Evolutionary conservation across 768 basidiomycete genomes (phyloP).

Genomic region (button mushroom (Agaricus bisporus)): DNA sequence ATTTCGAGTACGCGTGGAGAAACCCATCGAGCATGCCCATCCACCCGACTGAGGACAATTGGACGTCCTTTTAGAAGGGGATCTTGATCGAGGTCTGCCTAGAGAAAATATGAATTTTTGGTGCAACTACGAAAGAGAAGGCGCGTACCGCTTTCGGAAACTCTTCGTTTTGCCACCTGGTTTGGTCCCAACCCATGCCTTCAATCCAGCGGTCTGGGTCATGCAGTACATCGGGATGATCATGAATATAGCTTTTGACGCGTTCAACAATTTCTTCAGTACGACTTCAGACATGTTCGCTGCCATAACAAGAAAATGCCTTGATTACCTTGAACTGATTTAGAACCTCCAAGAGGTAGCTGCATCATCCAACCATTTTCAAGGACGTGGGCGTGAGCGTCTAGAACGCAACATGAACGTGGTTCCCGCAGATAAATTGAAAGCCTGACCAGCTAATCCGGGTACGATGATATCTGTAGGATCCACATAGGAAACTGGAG

Average conservation of each 20-base stretch:
- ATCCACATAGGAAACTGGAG: conserved; percentile 14
- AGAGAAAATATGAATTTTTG: background rate
- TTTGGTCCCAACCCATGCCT: conserved; percentile 95
- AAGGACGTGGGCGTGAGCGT: conserved; percentile 77
- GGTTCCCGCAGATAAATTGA: background rate
- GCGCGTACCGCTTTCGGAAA: conserved; percentile 69
- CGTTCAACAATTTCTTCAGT: conserved; percentile 53
- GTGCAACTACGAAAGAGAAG: background rate
- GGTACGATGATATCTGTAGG: conserved; percentile 52
- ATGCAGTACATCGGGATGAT: conserved; percentile 47
- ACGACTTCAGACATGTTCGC: background rate
- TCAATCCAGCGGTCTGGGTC: conserved; percentile 65
- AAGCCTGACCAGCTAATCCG: conserved; percentile 58
- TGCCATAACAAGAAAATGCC: background rate
- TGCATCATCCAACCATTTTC: conserved; percentile 68
- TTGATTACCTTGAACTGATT: conserved; percentile 49
- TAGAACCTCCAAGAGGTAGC: conserved; percentile 54
- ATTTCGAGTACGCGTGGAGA: conserved; percentile 64
- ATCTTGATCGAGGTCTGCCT: conserved; percentile 74
- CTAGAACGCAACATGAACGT: conserved; percentile 25
- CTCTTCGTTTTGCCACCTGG: conserved; percentile 52
- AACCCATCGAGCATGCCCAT: conserved; percentile 86
- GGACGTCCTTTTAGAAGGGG: conserved; percentile 59
- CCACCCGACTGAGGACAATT: conserved; percentile 72
- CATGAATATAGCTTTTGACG: conserved; percentile 51